phyloP scores from a whole-genome alignment of 2,329 filamentous ascomycete species.

The Calonectria fujianensis region DNA sequence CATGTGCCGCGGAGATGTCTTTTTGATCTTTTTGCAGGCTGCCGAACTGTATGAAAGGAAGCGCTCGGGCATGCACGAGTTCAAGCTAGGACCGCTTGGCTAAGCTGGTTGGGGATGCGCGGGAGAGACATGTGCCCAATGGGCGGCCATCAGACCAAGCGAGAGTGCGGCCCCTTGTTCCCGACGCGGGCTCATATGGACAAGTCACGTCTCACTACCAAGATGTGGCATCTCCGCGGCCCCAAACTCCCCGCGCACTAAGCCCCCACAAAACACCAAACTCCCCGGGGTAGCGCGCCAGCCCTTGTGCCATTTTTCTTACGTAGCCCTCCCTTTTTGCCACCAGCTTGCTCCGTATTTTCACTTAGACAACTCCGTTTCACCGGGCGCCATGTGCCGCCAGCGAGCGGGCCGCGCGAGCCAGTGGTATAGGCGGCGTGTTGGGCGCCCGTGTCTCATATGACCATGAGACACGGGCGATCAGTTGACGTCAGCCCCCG shows the following conservation, averaged over 20 bases:
- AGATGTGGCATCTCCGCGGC: constrained; percentile 16
- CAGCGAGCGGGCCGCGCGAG: not conserved
- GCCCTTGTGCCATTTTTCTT: not conserved
- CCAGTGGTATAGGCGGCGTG: not conserved
- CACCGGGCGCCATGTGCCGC: not conserved
- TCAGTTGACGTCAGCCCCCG: constrained; percentile 12
- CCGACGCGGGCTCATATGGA: constrained; percentile 1
- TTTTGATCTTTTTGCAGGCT: not conserved
- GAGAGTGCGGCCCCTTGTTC: not conserved
- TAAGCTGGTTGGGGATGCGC: constrained; percentile 6
- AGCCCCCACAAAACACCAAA: no score
- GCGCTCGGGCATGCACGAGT: not conserved
- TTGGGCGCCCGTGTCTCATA: not conserved
- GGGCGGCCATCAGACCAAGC: constrained; percentile 4
- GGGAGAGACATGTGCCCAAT: constrained; percentile 7
- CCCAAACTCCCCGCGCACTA: not conserved
- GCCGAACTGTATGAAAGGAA: not conserved
- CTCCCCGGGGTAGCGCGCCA: constrained; percentile 21
- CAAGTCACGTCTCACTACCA: constrained; percentile 24
- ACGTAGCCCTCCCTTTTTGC: not conserved
- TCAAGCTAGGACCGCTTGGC: not conserved
- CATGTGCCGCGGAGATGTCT: not conserved
- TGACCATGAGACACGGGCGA: constrained; percentile 12
- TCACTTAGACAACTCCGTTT: not conserved
- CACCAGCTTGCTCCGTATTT: not conserved